phyloP scores from a whole-genome alignment of 2,329 filamentous ascomycete genomes.

The Aspergillus spinulosporus region DNA sequence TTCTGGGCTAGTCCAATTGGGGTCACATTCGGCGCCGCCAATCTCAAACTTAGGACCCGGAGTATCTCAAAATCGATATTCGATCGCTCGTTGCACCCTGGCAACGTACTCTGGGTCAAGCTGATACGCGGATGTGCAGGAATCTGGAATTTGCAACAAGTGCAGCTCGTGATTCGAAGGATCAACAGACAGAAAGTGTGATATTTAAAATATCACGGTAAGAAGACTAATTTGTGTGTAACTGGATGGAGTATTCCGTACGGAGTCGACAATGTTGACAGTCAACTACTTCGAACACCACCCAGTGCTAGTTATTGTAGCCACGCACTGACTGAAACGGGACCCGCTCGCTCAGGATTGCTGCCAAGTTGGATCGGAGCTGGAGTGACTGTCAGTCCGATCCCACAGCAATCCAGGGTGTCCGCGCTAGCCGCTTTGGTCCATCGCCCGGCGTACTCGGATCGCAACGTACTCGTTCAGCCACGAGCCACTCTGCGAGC shows the following conservation, averaged over 20 bases:
- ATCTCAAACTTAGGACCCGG: constrained; percentile 1
- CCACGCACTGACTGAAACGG: constrained; percentile 9
- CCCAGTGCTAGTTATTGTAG: background rate
- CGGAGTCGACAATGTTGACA: background rate
- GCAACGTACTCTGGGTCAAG: constrained; percentile 8
- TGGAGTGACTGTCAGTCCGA: constrained; percentile 5
- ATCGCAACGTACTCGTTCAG: constrained; percentile 6
- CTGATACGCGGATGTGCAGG: background rate
- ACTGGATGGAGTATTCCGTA: background rate
- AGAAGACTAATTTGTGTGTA: constrained; percentile 15
- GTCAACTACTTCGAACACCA: no score
- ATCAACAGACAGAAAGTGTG: constrained; percentile 12
- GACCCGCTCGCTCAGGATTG: constrained; percentile 14
- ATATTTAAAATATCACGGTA: constrained; percentile 11
- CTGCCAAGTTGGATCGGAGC: constrained; percentile 1
- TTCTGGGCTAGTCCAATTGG: background rate
- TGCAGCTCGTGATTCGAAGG: constrained; percentile 11
- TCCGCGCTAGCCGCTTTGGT: background rate
- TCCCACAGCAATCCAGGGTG: background rate
- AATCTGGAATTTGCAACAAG: constrained; percentile 8
- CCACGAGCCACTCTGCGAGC: background rate
- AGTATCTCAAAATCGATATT: background rate
- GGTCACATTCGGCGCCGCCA: constrained; percentile 5
- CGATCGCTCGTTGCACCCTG: background rate
- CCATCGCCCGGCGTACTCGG: constrained; percentile 7